A percentile compares a stretch with the other conserved stretches of the same genome.
These are phyloP conservation scores for Aspergillus intermedius DNA, from an alignment of 2,329 filamentous ascomycete species.

Conservation along the genomic window DNA sequence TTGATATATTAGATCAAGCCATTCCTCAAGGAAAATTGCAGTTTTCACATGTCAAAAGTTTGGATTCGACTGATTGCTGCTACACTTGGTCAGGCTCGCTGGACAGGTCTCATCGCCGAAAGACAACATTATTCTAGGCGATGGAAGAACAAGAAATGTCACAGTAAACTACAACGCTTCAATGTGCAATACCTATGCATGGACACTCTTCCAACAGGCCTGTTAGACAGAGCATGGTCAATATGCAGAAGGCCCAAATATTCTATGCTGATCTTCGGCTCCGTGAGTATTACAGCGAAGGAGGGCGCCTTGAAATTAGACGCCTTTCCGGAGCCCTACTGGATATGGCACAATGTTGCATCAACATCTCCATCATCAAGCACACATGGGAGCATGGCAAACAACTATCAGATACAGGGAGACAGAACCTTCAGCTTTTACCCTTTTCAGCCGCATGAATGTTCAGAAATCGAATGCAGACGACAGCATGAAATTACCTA, in stretches of 20 bases:
- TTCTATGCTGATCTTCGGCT: conserved; percentile 3
- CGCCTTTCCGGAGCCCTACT: conserved; percentile 29
- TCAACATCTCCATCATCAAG: conserved; percentile 34
- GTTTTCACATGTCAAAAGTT: not conserved
- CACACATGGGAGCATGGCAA: conserved; percentile 1
- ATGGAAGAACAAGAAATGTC: not conserved
- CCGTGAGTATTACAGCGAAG: conserved; percentile 7
- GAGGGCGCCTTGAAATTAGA: conserved; percentile 22
- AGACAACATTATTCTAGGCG: not conserved
- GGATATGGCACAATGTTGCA: conserved; percentile 33
- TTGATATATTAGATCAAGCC: too few species aligned
- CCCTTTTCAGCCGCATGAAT: not conserved
- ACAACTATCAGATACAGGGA: not conserved
- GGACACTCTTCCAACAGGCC: not conserved
- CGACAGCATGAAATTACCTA: not conserved
- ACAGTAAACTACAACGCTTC: not conserved
- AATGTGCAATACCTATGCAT: not conserved
- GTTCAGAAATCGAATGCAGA: not conserved
- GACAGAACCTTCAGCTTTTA: not conserved
- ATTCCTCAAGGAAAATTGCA: not conserved
- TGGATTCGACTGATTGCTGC: not conserved
- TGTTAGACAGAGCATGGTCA: not conserved
- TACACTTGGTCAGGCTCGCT: not conserved
- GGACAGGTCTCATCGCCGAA: not conserved
- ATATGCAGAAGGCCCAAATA: not conserved